These are phyloP conservation scores for Lolium multiflorum DNA, from an alignment of 176 grass and related monocot species.

Conservation along the genomic window DNA sequence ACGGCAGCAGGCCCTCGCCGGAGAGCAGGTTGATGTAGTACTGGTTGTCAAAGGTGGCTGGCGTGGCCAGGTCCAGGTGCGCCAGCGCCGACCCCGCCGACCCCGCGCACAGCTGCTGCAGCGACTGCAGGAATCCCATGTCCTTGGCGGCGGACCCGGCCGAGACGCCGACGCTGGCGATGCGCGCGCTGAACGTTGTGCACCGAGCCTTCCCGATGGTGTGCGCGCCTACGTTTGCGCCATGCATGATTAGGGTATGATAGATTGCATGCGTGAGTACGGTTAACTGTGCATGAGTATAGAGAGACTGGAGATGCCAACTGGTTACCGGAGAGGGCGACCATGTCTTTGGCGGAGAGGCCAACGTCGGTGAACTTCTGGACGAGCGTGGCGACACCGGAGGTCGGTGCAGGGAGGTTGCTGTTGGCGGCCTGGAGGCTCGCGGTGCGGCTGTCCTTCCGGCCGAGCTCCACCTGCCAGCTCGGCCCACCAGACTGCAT, in stretches of 20 bases:
- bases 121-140: constrained; percentile 65
- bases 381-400: constrained; percentile 71
- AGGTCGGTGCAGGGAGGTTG: constrained; percentile 84
- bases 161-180: constrained; percentile 26
- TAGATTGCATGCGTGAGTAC: neutral
- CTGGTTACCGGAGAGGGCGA: constrained; percentile 69
- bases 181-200: constrained; percentile 75
- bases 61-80: constrained; percentile 81
- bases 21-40: constrained; percentile 95
- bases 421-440: constrained; percentile 63
- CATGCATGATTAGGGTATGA: neutral
- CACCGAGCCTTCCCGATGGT: constrained; percentile 91
- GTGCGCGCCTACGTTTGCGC: constrained; percentile 58
- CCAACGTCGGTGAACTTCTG: constrained; percentile 80
- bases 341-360: constrained; percentile 81
- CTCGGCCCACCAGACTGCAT: constrained; percentile 76
- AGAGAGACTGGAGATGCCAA: neutral
- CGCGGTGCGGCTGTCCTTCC: constrained; percentile 71
- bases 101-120: constrained; percentile 78
- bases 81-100: constrained; percentile 66
- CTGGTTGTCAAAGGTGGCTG: constrained; percentile 90
- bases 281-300: neutral
- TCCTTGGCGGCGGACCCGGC: neutral
- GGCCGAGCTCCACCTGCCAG: constrained; percentile 77
- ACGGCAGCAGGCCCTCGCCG: constrained; percentile 80